Evolutionary conservation across 2,329 filamentous ascomycete genomes (phyloP), one percentile per base, ranked within the genome.

Genomic region (Cladophialophora immunda): DNA sequence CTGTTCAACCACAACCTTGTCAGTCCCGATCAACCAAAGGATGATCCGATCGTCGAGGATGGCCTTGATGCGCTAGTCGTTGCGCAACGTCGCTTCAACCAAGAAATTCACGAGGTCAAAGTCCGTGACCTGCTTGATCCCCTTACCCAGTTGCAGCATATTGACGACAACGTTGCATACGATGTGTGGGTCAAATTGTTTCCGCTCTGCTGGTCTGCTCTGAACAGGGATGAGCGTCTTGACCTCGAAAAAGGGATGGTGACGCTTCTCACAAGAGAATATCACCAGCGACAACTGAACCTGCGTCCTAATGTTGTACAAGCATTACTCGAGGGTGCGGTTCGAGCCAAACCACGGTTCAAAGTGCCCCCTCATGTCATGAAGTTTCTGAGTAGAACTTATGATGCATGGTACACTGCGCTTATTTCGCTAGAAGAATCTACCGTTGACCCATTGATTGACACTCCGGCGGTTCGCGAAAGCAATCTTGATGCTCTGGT

Each of bases 351-450:
- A 81, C 94, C 95, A 0, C 87, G 92, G 25, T 96, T 95, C 80
- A 97, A 95, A 79, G 89, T 99, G 58, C 95, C 95, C 6, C 93
- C 95, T 0, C 95, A 99, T 75, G 93, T 98, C 41, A 89, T 99
- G 81, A 99, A 99, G 76, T 98, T 94, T 73, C 87, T 96, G 64
- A 94, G 93, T 22, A 92, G 92, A 77, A 97, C 93, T 0, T 99
- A 97, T 76, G 94, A 97, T 78, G 92, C 91, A 0, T 99, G 95
- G 96, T 99, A 99, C 76, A 94, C 93, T n/a, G 92, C 92, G 15
- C 86, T 97, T 25, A 89, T 91, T 15, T 94, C 95, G 74, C 88
- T 99, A 69, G 95, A 99, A 78, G 93, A 97, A 65, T 89, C 91
- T 30, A 93, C 93, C 8, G 90, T 97, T 75, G 89, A 89, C 59